These are phyloP conservation scores for Paraphoma sp. DNA, from an alignment of 2,329 filamentous ascomycete species.

Conservation along the genomic window DNA sequence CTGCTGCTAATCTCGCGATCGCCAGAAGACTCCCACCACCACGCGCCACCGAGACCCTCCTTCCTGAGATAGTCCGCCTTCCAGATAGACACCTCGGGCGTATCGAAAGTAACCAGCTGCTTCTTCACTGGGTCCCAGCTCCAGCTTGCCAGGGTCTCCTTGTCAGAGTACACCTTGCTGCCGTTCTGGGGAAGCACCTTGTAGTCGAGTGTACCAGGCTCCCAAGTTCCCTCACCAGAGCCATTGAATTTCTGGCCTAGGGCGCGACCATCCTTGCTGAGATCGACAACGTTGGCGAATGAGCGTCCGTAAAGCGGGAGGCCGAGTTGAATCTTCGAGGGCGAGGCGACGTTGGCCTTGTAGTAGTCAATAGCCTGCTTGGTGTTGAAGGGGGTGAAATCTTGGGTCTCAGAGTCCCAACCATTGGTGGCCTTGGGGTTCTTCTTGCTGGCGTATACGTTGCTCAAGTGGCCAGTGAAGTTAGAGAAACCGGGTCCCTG, in stretches of 20 bases:
- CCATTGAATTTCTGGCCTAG: conserved; percentile 34
- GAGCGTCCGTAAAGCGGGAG: conserved; percentile 40
- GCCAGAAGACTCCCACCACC: conserved; percentile 39
- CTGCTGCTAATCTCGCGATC: conserved; percentile 21
- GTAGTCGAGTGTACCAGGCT: conserved; percentile 36
- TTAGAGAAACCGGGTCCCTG: conserved; percentile 78
- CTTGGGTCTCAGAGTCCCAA: conserved; percentile 8
- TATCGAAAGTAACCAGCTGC: conserved; percentile 35
- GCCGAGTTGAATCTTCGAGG: conserved; percentile 34
- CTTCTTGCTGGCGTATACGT: conserved; percentile 27
- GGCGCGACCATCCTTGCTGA: conserved; percentile 56
- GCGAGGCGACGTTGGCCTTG: conserved; percentile 19
- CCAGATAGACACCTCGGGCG: conserved; percentile 24
- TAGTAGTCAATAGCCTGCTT: conserved; percentile 34
- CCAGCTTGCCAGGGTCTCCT: conserved; percentile 26
- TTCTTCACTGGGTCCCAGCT: conserved; percentile 25
- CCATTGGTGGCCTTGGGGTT: conserved; percentile 29
- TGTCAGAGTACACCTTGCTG: conserved; percentile 26
- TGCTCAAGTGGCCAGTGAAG: conserved; percentile 59
- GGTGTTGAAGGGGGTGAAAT: conserved; percentile 30
- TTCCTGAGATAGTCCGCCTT: conserved; percentile 35
- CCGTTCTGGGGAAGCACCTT: conserved; percentile 33
- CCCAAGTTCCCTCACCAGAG: conserved; percentile 31
- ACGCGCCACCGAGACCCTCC: conserved; percentile 35
- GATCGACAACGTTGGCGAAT: conserved; percentile 31